Base-by-base conservation (phyloP, 768 basidiomycete species). In the Macrolepiota dolichaula region DNA sequence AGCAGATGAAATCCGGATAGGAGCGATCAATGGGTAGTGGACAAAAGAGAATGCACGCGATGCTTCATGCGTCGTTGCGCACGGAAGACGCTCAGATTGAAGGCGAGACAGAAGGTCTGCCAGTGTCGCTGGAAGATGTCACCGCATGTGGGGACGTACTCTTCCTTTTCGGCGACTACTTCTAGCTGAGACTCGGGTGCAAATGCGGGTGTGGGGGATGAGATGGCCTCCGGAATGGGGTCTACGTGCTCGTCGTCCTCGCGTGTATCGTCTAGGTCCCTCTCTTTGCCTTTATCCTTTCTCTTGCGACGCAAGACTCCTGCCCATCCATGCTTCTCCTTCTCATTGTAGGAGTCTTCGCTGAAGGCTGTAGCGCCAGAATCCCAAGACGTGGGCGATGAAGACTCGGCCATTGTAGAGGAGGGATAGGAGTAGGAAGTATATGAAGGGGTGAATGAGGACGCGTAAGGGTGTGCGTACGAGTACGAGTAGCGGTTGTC, bases 101-200 rank as follows among this genome's bases (percentile, higher is more conserved):
- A 61, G 10, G 59, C 59, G 35, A 61, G 59, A 49, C 59, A 55
- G 42, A 61, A 19, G 0, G 59, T 61, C 44, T 61, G 59, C 59
- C 59, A 61, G 13, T 55, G 52, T n/a, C 59, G 59, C 36, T 61
- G 59, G 59, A 61, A 61, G 46, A 61, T 53, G 10, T 61, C 59
- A 22, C 36, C 36, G 15, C 59, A 61, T 15, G 59, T 61, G 17
- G 59, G 59, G 4, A 55, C 53, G 52, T 55, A 61, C 35, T 61
- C 59, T 27, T 61, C 59, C 50, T 51, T 38, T 25, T 35, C 35
- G 17, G n/a, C 40, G 55, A 57, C 55, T 15, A 7, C 17, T 6
- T 53, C 52, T 36, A 40, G 40, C 19, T 15, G 1, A 2, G 19
- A 47, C 7, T 40, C 32, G 5, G 50, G 32, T 15, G 38, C 49